A percentile compares a stretch with the other conserved stretches of the same genome.
These are phyloP conservation scores for Lasiodiplodia citricola DNA, from an alignment of 2,329 filamentous ascomycete genomes.

Conservation along the genomic window DNA sequence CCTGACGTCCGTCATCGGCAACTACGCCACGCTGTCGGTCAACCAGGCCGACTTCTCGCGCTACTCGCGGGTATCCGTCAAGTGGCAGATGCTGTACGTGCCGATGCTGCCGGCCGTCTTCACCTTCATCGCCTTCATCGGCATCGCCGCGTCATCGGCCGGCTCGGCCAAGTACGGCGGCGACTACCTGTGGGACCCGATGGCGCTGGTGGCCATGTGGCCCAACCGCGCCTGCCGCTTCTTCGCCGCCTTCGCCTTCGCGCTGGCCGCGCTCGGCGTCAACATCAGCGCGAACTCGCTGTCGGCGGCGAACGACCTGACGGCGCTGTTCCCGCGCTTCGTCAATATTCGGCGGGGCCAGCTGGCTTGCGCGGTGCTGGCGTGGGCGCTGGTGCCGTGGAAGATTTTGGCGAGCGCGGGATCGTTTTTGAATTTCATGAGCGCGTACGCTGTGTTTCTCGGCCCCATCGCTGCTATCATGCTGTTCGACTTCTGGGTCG, in stretches of 20 bases:
- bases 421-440: slow-evolving; percentile 64
- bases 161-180: slow-evolving; percentile 60
- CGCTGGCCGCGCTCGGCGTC: slow-evolving; percentile 57
- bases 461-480: slow-evolving; percentile 68
- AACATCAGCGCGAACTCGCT: slow-evolving; percentile 61
- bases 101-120: slow-evolving; percentile 59
- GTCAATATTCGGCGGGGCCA: slow-evolving; percentile 59
- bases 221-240: slow-evolving; percentile 46
- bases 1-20: slow-evolving; percentile 56
- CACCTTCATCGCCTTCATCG: slow-evolving; percentile 61
- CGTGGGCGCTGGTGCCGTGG: slow-evolving; percentile 54
- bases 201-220: slow-evolving; percentile 47
- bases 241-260: slow-evolving; percentile 51
- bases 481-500: slow-evolving; percentile 64
- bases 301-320: slow-evolving; percentile 60
- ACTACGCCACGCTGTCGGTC: slow-evolving; percentile 58
- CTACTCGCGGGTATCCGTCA: slow-evolving; percentile 54
- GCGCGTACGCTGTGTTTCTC: slow-evolving; percentile 68
- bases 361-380: slow-evolving; percentile 51
- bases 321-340: slow-evolving; percentile 57
- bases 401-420: slow-evolving; percentile 51
- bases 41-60: slow-evolving; percentile 65
- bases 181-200: slow-evolving; percentile 50
- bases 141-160: slow-evolving; percentile 64
- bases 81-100: slow-evolving; percentile 58